Conservation (phyloP, 116 monocot species). For the Phalaenopsis hybrid region DNA sequence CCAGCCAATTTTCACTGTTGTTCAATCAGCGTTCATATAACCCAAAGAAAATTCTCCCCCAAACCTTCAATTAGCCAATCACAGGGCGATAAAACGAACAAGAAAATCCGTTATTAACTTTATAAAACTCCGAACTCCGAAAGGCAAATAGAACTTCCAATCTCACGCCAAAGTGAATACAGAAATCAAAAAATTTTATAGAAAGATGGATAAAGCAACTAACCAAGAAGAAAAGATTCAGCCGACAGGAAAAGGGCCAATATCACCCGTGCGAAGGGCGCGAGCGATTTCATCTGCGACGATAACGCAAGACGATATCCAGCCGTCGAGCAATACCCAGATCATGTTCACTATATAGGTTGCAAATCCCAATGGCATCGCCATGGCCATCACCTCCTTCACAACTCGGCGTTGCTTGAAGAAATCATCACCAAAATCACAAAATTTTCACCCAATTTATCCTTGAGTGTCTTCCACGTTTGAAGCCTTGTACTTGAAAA, state of each 20-base stretch:
- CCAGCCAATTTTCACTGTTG: too few species aligned
- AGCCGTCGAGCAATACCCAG: constrained; percentile 30
- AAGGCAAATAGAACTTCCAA: too few species aligned
- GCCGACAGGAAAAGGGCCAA: constrained; percentile 22
- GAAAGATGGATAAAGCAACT: background rate
- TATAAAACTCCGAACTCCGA: too few species aligned
- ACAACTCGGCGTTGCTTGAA: background rate
- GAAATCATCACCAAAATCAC: background rate
- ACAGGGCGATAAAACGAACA: too few species aligned
- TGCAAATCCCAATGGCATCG: constrained; percentile 37
- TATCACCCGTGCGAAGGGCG: constrained; percentile 31
- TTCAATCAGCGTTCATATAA: too few species aligned
- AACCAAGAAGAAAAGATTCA: constrained; percentile 11
- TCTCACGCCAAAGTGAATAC: too few species aligned
- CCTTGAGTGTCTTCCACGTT: background rate
- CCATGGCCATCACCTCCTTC: constrained; percentile 21
- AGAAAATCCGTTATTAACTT: too few species aligned
- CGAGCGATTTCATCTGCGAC: constrained; percentile 51
- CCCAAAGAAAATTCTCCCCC: too few species aligned
- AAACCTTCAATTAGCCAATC: too few species aligned
- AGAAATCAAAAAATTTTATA: background rate
- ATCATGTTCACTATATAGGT: constrained; percentile 41
- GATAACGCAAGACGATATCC: constrained; percentile 33
- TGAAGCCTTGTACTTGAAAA: background rate
- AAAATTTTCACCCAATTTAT: background rate